Percentiles rank a stretch among this genome's conserved stretches.
Conservation (phyloP, 1,139 yeast species). For the Saccharomyces hybrid region DNA sequence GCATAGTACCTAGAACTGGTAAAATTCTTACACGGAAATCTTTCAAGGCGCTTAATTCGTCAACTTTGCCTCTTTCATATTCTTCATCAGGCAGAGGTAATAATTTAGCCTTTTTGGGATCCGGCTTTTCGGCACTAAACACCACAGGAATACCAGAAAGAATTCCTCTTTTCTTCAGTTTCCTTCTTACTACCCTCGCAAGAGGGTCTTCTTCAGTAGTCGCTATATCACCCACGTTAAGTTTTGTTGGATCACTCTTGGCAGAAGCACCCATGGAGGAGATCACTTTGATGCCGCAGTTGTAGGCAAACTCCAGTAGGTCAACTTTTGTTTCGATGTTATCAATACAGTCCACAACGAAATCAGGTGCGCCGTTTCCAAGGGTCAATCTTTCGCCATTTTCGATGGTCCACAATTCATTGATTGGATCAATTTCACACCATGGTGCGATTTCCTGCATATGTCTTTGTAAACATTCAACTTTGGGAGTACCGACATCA, state of each 20-base stretch:
- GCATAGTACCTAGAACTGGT: conserved; percentile 94
- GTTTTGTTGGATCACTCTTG: conserved; percentile 75
- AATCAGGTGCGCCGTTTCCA: conserved; percentile 52
- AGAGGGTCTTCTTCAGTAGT: conserved; percentile 86
- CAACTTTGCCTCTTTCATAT: conserved; percentile 72
- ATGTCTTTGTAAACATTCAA: conserved; percentile 61
- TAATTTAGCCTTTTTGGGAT: conserved; percentile 81
- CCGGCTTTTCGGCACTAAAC: conserved; percentile 92
- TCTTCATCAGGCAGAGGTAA: conserved; percentile 79
- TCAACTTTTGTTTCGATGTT: conserved; percentile 93
- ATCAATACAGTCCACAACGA: conserved; percentile 89
- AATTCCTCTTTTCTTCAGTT: conserved; percentile 72
- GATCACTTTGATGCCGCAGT: conserved; percentile 51
- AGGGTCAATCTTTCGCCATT: conserved; percentile 53
- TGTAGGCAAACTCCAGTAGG: conserved; percentile 62
- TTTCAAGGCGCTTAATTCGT: conserved; percentile 74
- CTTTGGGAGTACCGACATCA: conserved; percentile 91
- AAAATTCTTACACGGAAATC: conserved; percentile 88
- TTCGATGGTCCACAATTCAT: conserved; percentile 66
- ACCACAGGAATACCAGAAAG: conserved; percentile 73
- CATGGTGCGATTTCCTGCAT: conserved; percentile 76
- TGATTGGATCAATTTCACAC: conserved; percentile 69
- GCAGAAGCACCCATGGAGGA: conserved; percentile 97
- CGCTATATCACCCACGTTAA: conserved; percentile 70
- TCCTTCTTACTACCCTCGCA: conserved; percentile 78